phyloP scores from a whole-genome alignment of 2,329 filamentous ascomycete species.

The Hymenoscyphus albidus region DNA sequence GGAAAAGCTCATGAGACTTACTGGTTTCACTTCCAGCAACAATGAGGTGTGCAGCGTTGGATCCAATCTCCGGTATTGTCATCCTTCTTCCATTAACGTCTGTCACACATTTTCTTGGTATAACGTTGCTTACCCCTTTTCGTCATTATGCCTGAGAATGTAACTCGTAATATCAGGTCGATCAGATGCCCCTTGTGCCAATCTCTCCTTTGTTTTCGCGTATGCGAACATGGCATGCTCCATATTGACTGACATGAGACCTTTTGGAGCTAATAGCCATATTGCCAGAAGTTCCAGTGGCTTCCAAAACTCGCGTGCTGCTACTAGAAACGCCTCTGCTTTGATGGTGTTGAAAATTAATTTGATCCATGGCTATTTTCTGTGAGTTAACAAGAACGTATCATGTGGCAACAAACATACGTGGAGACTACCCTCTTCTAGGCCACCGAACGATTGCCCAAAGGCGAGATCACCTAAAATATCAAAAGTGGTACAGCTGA shows the following conservation, averaged over 20 bases:
- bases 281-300: background rate
- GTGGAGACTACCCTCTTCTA: slow-evolving; percentile 16
- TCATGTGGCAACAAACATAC: background rate
- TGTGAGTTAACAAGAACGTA: background rate
- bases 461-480: slow-evolving; percentile 37
- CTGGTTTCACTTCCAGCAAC: slow-evolving; percentile 35
- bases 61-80: slow-evolving; percentile 12
- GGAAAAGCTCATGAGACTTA: slow-evolving; percentile 14
- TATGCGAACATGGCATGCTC: background rate
- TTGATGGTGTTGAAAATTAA: background rate
- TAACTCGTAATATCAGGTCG: slow-evolving; percentile 35
- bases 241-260: background rate
- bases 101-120: background rate
- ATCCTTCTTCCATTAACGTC: background rate
- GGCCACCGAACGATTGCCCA: slow-evolving; percentile 32
- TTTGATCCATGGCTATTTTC: slow-evolving; percentile 5
- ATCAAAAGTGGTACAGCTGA: slow-evolving; percentile 35
- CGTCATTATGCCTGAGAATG: slow-evolving; percentile 17
- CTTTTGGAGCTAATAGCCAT: background rate
- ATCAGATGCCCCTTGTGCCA: background rate
- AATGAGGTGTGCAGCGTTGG: slow-evolving; percentile 10
- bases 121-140: slow-evolving; percentile 7
- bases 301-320: background rate
- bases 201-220: slow-evolving; percentile 1
- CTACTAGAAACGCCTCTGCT: background rate